Conservation (phyloP, 2,329 filamentous ascomycete species). For the Diplodia intermedia region DNA sequence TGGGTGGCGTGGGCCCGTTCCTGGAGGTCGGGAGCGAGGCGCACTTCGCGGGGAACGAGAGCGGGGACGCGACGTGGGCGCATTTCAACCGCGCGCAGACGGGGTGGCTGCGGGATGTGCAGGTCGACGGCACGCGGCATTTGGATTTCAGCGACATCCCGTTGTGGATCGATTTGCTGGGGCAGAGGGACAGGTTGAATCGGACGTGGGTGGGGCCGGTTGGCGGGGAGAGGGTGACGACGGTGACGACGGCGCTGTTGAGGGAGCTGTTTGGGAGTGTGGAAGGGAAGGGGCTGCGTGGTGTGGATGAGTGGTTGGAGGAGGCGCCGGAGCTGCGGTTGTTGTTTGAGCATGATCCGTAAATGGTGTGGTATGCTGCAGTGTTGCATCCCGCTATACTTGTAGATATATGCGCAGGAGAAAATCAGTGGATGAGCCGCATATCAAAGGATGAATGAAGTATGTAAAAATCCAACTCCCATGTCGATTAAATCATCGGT, state of each 20-base stretch:
- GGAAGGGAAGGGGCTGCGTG: not conserved
- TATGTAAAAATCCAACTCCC: too few relatives aligned
- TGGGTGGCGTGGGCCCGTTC: constrained; percentile 35
- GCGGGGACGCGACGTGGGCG: constrained; percentile 34
- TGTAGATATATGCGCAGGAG: too few relatives aligned
- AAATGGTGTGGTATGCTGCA: not conserved
- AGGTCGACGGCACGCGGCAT: constrained; percentile 37
- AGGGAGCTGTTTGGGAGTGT: not conserved
- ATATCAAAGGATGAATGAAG: too few relatives aligned
- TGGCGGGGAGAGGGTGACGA: not conserved
- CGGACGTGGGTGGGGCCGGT: constrained; percentile 7
- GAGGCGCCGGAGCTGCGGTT: not conserved
- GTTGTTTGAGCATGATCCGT: constrained; percentile 5
- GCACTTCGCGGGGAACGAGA: constrained; percentile 27
- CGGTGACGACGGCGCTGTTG: not conserved
- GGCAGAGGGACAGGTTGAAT: constrained; percentile 34
- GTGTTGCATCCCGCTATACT: too few relatives aligned
- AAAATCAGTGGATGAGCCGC: too few relatives aligned
- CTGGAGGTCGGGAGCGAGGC: constrained; percentile 37
- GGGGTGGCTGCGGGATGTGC: constrained; percentile 40
- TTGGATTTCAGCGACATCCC: constrained; percentile 39
- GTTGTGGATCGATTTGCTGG: constrained; percentile 40
- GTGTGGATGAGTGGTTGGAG: not conserved
- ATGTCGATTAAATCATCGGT: too few relatives aligned
- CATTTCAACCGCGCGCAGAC: constrained; percentile 38